phyloP scores from a whole-genome alignment of 2,329 filamentous ascomycete species.

The Penicillium crustosum region DNA sequence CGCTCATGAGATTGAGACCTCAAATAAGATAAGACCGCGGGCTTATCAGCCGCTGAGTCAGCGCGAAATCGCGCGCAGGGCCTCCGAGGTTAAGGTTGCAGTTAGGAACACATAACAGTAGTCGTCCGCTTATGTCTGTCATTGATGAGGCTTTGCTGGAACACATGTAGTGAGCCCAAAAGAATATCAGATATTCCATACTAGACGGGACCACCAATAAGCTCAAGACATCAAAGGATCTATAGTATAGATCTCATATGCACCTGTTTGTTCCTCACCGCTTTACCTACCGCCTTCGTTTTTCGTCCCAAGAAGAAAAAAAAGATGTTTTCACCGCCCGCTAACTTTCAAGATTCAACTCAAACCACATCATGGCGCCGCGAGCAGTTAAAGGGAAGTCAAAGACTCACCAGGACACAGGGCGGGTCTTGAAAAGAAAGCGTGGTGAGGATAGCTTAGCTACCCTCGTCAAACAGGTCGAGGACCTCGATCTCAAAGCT shows the following conservation, averaged over 20 bases:
- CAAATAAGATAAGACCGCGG: neutral
- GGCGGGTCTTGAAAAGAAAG: slow-evolving; percentile 47
- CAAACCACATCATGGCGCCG: slow-evolving; percentile 35
- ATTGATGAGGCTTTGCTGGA: neutral
- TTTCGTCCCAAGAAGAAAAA: slow-evolving; percentile 14
- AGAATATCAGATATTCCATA: neutral
- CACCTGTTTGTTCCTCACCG: slow-evolving; percentile 1
- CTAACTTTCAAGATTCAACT: slow-evolving; percentile 7
- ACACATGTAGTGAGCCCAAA: no score
- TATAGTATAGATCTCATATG: neutral
- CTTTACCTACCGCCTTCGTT: slow-evolving; percentile 2
- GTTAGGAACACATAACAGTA: neutral
- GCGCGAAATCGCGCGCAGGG: slow-evolving; percentile 10
- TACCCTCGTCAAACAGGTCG: slow-evolving; percentile 44
- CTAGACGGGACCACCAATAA: neutral
- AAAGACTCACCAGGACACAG: slow-evolving; percentile 25
- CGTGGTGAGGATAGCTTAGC: slow-evolving; percentile 47
- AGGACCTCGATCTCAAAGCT: slow-evolving; percentile 46
- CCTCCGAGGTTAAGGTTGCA: neutral
- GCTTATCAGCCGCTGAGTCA: slow-evolving; percentile 42
- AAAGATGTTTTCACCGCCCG: slow-evolving; percentile 15
- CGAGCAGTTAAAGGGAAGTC: slow-evolving; percentile 30
- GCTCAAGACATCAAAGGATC: neutral
- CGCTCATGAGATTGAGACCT: neutral
- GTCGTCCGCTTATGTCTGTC: neutral